Evolutionary conservation across 192 early-diverging fungal species (phyloP), one percentile per base, ranked within the genome.

Genomic region (Backusella morwellensis): DNA sequence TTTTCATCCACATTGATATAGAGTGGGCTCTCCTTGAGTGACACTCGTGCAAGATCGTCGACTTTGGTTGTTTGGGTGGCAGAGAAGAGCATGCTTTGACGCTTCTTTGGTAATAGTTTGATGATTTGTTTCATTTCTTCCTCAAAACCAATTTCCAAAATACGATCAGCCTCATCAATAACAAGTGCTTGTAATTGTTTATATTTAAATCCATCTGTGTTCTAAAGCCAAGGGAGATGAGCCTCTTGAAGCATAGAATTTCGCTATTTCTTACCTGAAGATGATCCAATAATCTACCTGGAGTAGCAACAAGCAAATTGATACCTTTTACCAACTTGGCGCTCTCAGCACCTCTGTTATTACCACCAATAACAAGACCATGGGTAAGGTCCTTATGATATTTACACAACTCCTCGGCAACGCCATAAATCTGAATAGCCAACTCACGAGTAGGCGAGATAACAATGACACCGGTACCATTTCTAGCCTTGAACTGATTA

Each of bases 61-160:
- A 99, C 97, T 87, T 99, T 98, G 59, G 97, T 99, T 1, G 98
- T 99, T 84, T 98, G 97, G 11, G 98, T 99, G 35, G 98, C 98
- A 35, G 98, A 99, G 81, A 99, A 99, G 50, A 99, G 88, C 96
- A 98, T 95, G 35, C 96, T 94, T 82, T 99, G 98, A 73, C 98
- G 97, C 74, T 93, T 94, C 79, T 88, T 85, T 19, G 98, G 98
- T 70, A 99, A 86, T 63, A 97, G 87, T 83, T 95, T 96, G 82
- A 99, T 90, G 75, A 99, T 98, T 77, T 96, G 94, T 77, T 94
- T 95, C 97, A 99, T 98, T 85, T 99, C 97, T 69, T 97, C 95
- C 83, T 99, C 98, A 84, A 99, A 98, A 66, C 98, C 98, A 81
- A 95, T 94, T 84, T 98, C 96, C 81, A 98, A 85, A 83, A 99